Evolutionary conservation across 2,329 filamentous ascomycete genomes (phyloP).

Genomic region (Calonectria crousiana): DNA sequence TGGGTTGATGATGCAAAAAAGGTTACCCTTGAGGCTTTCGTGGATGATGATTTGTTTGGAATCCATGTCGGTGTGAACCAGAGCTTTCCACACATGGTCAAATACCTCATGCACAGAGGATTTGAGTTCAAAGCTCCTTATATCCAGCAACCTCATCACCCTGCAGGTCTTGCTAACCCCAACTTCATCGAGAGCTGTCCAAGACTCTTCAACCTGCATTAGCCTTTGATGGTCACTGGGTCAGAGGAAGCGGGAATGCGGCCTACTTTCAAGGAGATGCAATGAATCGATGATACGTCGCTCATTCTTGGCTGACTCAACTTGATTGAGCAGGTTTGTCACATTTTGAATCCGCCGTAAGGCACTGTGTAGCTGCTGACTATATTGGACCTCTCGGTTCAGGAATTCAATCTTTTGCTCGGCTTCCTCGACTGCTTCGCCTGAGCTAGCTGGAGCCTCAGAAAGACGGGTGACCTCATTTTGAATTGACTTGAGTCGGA

Average conservation of each 20-base stretch:
- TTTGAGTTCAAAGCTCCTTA: constrained; percentile 75
- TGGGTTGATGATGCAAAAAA: not conserved
- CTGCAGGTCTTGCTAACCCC: constrained; percentile 72
- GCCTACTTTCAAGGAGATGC: constrained; percentile 66
- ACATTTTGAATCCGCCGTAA: constrained; percentile 67
- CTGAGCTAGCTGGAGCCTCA: constrained; percentile 70
- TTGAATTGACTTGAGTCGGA: constrained; percentile 82
- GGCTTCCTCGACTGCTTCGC: constrained; percentile 64
- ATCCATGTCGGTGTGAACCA: constrained; percentile 73
- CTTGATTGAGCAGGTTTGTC: constrained; percentile 71
- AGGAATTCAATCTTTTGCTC: constrained; percentile 69
- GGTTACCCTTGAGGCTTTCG: constrained; percentile 62
- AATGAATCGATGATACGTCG: constrained; percentile 69
- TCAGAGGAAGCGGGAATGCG: not conserved
- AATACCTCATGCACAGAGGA: constrained; percentile 75
- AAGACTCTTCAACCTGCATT: constrained; percentile 59
- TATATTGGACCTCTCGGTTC: constrained; percentile 69
- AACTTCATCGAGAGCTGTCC: constrained; percentile 69
- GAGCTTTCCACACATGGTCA: constrained; percentile 76
- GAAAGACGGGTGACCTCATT: constrained; percentile 84
- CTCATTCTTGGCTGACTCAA: constrained; percentile 68
- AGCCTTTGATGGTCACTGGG: constrained; percentile 20
- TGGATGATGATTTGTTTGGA: constrained; percentile 68
- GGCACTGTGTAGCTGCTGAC: constrained; percentile 65
- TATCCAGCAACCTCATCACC: constrained; percentile 73